phyloP scores from a whole-genome alignment of 2,329 filamentous ascomycete genomes.

The Penicillium digitatum region DNA sequence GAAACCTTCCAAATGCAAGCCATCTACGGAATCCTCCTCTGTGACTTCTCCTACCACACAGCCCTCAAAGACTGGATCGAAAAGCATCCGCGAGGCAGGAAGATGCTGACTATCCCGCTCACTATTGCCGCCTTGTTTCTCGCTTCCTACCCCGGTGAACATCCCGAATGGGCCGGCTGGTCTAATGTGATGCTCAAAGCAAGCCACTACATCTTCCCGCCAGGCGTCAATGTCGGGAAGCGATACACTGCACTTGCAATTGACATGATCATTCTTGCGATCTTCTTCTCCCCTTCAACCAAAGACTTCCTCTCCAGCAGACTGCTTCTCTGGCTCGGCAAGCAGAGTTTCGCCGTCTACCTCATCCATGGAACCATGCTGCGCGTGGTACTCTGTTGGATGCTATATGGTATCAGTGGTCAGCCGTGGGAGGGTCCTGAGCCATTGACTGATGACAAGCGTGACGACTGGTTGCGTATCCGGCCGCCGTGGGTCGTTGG shows the following conservation, averaged over 20 bases:
- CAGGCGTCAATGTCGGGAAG: slow-evolving; percentile 42
- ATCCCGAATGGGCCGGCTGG: slow-evolving; percentile 50
- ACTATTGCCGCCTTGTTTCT: slow-evolving; percentile 47
- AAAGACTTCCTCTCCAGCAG: slow-evolving; percentile 50
- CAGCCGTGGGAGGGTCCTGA: slow-evolving; percentile 40
- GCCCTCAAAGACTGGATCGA: slow-evolving; percentile 47
- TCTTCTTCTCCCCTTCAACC: slow-evolving; percentile 49
- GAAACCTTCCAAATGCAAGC: slow-evolving; percentile 55
- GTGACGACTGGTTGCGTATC: slow-evolving; percentile 37
- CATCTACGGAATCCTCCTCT: slow-evolving; percentile 51
- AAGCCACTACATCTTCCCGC: slow-evolving; percentile 47
- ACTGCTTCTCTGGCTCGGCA: slow-evolving; percentile 53
- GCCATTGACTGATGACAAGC: slow-evolving; percentile 15
- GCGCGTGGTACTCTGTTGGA: slow-evolving; percentile 50
- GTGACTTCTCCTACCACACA: slow-evolving; percentile 49
- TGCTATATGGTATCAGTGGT: slow-evolving; percentile 51
- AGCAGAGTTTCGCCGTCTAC: slow-evolving; percentile 55
- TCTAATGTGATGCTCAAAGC: slow-evolving; percentile 44
- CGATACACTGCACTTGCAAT: slow-evolving; percentile 49
- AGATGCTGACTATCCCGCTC: slow-evolving; percentile 37
- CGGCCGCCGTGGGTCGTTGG: slow-evolving; percentile 39
- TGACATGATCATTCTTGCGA: slow-evolving; percentile 49
- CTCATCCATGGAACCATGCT: slow-evolving; percentile 53
- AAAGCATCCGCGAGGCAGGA: slow-evolving; percentile 40
- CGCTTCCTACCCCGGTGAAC: slow-evolving; percentile 50